Evolutionary conservation across 306 rosid species (phyloP), one percentile per base, ranked within the genome.

Genomic region (Hippophae tibetana): DNA sequence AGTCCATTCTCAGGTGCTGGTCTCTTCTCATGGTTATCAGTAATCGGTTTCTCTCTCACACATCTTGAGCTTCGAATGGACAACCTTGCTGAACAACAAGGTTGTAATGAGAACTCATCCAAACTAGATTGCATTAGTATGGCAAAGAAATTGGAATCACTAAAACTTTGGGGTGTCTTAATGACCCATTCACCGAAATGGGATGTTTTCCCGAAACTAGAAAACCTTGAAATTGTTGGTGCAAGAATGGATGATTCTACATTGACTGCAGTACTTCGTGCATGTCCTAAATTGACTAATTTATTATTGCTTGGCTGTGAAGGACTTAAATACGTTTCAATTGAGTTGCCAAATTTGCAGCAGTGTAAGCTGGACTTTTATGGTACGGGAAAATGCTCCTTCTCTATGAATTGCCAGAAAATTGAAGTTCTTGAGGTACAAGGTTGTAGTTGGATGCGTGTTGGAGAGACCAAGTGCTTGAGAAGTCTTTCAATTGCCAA

Each of bases 371-470:
- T 93, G 52, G 97, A 93, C 56, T 93, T 93, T 60, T 84, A 88
- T 48, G 99, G 99, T 25, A 11, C 70, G 59, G 97, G 95, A 3
- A 75, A 93, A 77, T 80, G 85, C 70, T 77, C 84, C 2, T 84
- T 93, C 58, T 56, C 76, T 11, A 69, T 93, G 59, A 82, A 52
- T 48, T 80, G 85, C 65, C 89, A 97, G 0, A 84, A 70, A 61
- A 75, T 93, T 40, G 78, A 82, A 68, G 73, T 82, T 57, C 97
- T 93, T 64, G 95, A 93, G 78, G 85, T 93, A 63, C 99, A 88
- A 80, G 99, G 99, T 18, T 93, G 95, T 80, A 86, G 95, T 58
- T 86, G 88, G 97, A 88, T 93, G 67, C 78, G 82, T 65, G 99
- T 84, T 63, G 69, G 72, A 14, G 77, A 79, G 67, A 71, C 95